Conservation (phyloP, 352 stramenopile species). For the Phytopythium vexans region DNA sequence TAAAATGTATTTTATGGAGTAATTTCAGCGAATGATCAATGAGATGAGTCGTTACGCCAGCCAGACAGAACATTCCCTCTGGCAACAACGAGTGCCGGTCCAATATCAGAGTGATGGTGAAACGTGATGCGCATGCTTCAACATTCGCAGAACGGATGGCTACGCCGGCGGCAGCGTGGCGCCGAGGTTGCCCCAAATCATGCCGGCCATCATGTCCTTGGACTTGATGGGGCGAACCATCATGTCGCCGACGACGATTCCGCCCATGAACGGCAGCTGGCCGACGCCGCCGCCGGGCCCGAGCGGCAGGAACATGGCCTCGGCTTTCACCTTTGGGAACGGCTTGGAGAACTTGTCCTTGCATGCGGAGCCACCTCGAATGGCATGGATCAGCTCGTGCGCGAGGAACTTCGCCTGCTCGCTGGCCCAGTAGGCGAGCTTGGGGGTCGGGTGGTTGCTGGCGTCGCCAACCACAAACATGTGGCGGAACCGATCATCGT, state of each 20-base stretch:
- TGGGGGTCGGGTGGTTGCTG: slow-evolving; percentile 32
- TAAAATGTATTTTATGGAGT: too few relatives aligned
- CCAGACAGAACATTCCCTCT: too few relatives aligned
- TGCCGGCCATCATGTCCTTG: slow-evolving; percentile 27
- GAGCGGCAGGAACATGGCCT: slow-evolving; percentile 29
- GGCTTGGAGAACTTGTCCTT: slow-evolving; percentile 18
- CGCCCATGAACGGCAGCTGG: slow-evolving; percentile 26
- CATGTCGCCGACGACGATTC: slow-evolving; percentile 25
- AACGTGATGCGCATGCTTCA: too few relatives aligned
- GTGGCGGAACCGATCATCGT: slow-evolving; percentile 17
- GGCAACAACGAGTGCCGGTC: too few relatives aligned
- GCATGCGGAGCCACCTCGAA: too few relatives aligned
- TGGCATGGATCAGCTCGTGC: slow-evolving; percentile 13
- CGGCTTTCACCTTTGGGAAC: slow-evolving; percentile 13
- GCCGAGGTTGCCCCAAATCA: slow-evolving; percentile 13
- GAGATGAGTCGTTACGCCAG: too few relatives aligned
- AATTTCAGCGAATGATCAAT: too few relatives aligned
- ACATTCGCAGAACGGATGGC: too few relatives aligned
- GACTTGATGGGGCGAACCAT: slow-evolving; percentile 26
- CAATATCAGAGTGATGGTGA: too few relatives aligned
- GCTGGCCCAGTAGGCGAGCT: slow-evolving; percentile 27
- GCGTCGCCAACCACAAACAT: slow-evolving; percentile 38
- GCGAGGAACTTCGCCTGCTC: slow-evolving; percentile 28
- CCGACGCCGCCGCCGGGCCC: slow-evolving; percentile 27
- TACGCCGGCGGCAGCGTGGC: slow-evolving; percentile 3